Evolutionary conservation across 495 filamentous ascomycete species (phyloP), one percentile per base, ranked within the genome.

Genomic region (Acidomyces sp.): DNA sequence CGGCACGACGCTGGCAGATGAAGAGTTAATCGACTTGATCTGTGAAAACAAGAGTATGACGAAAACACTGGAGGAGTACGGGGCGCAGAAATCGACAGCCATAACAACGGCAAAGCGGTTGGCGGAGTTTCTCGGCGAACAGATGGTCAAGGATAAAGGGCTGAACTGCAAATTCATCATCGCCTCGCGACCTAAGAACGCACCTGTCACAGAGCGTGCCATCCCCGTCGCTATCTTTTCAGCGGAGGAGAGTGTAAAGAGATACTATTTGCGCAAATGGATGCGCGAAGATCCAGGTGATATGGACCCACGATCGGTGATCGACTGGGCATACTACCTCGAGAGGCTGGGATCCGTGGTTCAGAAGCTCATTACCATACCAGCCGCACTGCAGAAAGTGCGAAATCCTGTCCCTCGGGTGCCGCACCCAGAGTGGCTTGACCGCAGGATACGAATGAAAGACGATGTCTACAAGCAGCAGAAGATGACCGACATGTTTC

Each of bases 141-240:
- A 94, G 55, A 99, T 99, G 90, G 73, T 93, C 49, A 99, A 99
- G 53, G 90, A 99, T 59, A 96, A 95, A 59, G 90, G 90, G 12
- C 62, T 99, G 49, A 96, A 96, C 61, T 99, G 90, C 77, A 96
- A 96, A 60, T 99, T 93, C 60, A 93, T 99, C 60, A 95, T 99
- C 48, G 92, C 86, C 28, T 71, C 85, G 6, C 77, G 70, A 48
- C 90, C 90, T 17, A 81, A 76, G 53, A 79, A 78, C 55, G 85
- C 90, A 0, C 87, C 90, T 16, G 87, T 99, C 45, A 96, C 90
- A 0, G 90, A 96, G 51, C 69, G 90, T 51, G 90, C 90, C 6
- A 77, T 96, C 48, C 90, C 90, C 4, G 85, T 95, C 4, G 83
- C 90, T 13, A 99, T 99, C 45, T 99, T 99, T 60, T 93, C 90